Evolutionary conservation across 2,329 filamentous ascomycete species (phyloP).

Genomic region (Penicillium sp.): DNA sequence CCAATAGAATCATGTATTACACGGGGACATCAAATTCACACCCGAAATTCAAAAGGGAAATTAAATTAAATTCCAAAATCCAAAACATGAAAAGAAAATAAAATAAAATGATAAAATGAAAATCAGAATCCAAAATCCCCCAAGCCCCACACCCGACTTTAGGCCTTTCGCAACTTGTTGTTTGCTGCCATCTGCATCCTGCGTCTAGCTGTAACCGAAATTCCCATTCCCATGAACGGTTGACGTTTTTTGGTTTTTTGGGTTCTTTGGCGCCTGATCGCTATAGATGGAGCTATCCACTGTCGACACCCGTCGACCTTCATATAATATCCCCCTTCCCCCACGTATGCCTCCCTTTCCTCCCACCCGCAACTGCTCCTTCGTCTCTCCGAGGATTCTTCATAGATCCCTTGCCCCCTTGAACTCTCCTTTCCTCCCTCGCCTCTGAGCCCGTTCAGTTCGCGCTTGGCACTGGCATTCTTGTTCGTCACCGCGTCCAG

Average conservation of each 20-base stretch:
- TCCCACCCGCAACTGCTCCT: constrained; percentile 5
- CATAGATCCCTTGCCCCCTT: constrained; percentile 26
- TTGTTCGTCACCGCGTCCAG: too few species aligned
- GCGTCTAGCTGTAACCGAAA: constrained; percentile 37
- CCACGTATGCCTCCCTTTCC: constrained; percentile 13
- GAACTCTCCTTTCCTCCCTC: constrained; percentile 15
- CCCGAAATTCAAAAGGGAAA: constrained; percentile 12
- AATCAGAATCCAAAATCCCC: constrained; percentile 15
- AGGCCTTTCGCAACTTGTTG: constrained; percentile 35
- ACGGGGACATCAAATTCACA: neutral
- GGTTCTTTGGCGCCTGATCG: constrained; percentile 32
- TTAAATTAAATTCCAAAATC: constrained; percentile 16
- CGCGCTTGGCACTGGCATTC: neutral
- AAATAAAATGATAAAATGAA: constrained; percentile 11
- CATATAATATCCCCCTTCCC: constrained; percentile 31
- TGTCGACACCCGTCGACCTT: constrained; percentile 22
- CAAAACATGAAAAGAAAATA: constrained; percentile 17
- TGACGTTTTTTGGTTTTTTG: constrained; percentile 27
- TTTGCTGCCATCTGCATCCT: constrained; percentile 38
- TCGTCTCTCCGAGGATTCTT: constrained; percentile 17
- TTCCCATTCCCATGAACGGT: constrained; percentile 29
- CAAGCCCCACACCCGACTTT: constrained; percentile 28
- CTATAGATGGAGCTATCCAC: constrained; percentile 35
- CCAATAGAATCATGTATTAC: neutral
- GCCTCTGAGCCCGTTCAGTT: neutral